Conservation (phyloP, 2,329 filamentous ascomycete species). For the Endoconidiophora laricicola region DNA sequence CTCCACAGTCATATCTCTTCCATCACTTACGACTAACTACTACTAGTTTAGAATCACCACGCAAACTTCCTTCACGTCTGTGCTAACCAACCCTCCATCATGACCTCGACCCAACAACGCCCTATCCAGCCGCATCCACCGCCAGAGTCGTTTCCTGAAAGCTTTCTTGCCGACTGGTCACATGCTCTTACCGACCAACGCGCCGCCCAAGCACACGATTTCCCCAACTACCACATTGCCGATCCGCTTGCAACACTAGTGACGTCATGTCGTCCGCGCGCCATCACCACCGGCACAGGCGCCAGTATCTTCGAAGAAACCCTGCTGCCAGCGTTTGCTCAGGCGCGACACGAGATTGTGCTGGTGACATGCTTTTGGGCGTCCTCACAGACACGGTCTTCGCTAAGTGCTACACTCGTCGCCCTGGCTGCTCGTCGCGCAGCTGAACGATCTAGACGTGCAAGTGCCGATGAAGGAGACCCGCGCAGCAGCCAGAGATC, state of each 20-base stretch:
- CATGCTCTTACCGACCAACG: conserved; percentile 14
- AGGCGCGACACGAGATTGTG: conserved; percentile 47
- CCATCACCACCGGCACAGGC: conserved; percentile 41
- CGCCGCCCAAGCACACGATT: conserved; percentile 23
- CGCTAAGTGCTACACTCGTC: conserved; percentile 39
- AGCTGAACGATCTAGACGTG: conserved; percentile 17
- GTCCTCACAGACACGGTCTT: conserved; percentile 40
- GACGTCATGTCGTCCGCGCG: conserved; percentile 28
- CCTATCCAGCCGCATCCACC: no score
- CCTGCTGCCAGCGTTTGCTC: conserved; percentile 43
- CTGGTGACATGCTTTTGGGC: conserved; percentile 78
- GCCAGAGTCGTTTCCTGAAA: background rate
- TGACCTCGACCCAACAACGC: no score
- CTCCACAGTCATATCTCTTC: no score
- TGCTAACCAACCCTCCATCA: no score
- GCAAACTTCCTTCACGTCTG: no score
- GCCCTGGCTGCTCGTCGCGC: conserved; percentile 35
- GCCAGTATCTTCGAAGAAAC: conserved; percentile 35
- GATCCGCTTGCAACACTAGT: conserved; percentile 28
- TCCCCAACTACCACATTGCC: conserved; percentile 31
- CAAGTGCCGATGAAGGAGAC: conserved; percentile 12
- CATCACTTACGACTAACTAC: no score
- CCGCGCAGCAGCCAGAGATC: conserved; percentile 9
- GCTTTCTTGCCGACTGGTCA: conserved; percentile 8
- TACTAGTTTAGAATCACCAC: no score